Percentiles rank a stretch among this genome's conserved stretches.
phyloP scores from a whole-genome alignment of 2,329 filamentous ascomycete genomes.

The Exophiala xenobiotica region DNA sequence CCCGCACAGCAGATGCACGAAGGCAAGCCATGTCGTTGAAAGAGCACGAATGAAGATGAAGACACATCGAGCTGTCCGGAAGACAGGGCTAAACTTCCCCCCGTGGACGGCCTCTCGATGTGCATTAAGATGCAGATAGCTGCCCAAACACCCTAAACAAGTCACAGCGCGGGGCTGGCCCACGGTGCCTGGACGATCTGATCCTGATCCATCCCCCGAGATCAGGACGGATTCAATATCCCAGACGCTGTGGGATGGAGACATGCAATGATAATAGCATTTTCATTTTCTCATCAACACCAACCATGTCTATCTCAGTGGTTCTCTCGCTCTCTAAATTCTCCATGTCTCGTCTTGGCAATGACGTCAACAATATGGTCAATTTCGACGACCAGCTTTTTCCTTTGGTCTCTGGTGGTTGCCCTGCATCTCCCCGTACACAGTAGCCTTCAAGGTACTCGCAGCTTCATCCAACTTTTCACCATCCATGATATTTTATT shows the following conservation, averaged over 20 bases:
- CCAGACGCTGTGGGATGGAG: neutral
- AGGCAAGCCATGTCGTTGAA: conserved; percentile 14
- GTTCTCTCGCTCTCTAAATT: neutral
- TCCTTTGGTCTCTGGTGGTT: neutral
- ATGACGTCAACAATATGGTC: conserved; percentile 11
- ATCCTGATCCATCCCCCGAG: neutral
- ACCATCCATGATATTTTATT: neutral
- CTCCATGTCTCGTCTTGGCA: conserved; percentile 5
- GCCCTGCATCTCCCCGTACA: too few relatives aligned
- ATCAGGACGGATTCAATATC: neutral
- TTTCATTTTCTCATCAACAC: too few relatives aligned
- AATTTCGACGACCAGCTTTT: neutral
- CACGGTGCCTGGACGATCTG: conserved; percentile 22
- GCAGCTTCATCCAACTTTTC: too few relatives aligned
- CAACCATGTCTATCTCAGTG: neutral
- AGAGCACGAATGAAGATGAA: conserved; percentile 21
- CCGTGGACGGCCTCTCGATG: conserved; percentile 23
- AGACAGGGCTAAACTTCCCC: conserved; percentile 25
- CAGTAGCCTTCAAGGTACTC: too few relatives aligned
- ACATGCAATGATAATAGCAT: neutral
- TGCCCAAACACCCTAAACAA: conserved; percentile 24
- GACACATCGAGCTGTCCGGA: conserved; percentile 16
- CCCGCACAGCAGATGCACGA: too few relatives aligned
- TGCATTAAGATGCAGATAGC: conserved; percentile 25
- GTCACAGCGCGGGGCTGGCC: conserved; percentile 12